Evolutionary conservation across 495 filamentous ascomycete species (phyloP), one percentile per base, ranked within the genome.

Genomic region (Xylaria intraflava): DNA sequence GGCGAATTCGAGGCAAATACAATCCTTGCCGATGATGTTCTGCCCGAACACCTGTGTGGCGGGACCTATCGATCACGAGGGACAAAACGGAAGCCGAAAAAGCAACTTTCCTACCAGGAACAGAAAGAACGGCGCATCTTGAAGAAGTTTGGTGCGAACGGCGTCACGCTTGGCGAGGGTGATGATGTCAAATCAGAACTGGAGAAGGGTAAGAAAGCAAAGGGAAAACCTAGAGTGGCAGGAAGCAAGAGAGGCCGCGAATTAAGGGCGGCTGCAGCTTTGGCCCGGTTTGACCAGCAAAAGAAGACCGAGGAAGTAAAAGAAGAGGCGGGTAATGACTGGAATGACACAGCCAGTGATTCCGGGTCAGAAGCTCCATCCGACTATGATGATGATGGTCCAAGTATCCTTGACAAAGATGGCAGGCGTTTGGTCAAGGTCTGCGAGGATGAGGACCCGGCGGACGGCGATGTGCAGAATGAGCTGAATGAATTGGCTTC

Each of bases 111-210:
- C 7, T 86, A 85, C 62, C 79, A 82, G 17, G 86, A 90, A 68
- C 68, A 72, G 56, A 75, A 78, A 58, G 79, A 87, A 61, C 69
- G 79, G 24, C 69, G 82, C 38, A 88, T 90, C 8, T 62, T 78
- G 54, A 87, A 79, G 67, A 91, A 90, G 62, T 91, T 91, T 59
- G 88, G 88, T 3, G 72, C 72, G 3, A 79, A 82, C 38, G 88
- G 88, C 1, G 67, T 80, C 10, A 67, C 77, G 1, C 68, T 92
- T 7, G 88, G 87, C 8, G 84, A 77, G 8, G 84, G 90, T 56
- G 79, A 82, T 29, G 72, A 74, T 17, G 67, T 71, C 26, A 84
- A 84, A 59, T 69, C 72, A 4, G 78, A 82, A 58, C 67, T 90
- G 20, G 87, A 90, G 64, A 75, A 78, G 14, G 86, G 86, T 1